Conservation (phyloP, 2,329 filamentous ascomycete genomes). For the Colletotrichum tabaci region DNA sequence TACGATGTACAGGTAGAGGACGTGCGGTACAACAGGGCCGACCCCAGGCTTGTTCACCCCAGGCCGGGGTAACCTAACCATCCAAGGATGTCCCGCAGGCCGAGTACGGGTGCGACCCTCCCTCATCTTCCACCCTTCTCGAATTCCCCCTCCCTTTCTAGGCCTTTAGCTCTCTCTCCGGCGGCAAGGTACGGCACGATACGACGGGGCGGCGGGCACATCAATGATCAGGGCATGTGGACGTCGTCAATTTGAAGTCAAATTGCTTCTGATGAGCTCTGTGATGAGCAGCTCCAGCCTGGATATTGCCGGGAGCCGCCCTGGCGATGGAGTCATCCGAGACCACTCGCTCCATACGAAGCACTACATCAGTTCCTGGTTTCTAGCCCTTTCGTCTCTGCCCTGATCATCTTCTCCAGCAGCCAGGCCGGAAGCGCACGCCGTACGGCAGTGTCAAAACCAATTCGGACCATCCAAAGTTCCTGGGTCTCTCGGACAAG, state of each 20-base stretch:
- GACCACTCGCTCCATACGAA: constrained; percentile 55
- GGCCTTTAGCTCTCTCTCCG: constrained; percentile 1
- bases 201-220: constrained; percentile 19
- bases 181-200: constrained; percentile 25
- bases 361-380: neutral
- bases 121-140: constrained; percentile 41
- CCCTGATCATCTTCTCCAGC: neutral
- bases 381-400: constrained; percentile 20
- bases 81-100: constrained; percentile 38
- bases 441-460: constrained; percentile 37
- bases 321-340: constrained; percentile 62
- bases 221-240: constrained; percentile 13
- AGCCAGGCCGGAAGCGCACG: constrained; percentile 45
- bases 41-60: constrained; percentile 28
- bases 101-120: constrained; percentile 41
- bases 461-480: constrained; percentile 29
- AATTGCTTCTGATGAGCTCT: constrained; percentile 35
- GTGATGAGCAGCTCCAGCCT: constrained; percentile 23
- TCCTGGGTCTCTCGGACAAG: constrained; percentile 22
- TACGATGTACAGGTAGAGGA: constrained; percentile 3
- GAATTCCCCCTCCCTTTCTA: constrained; percentile 31
- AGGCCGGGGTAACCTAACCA: constrained; percentile 32
- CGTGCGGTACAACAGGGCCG: constrained; percentile 37
- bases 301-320: constrained; percentile 5
- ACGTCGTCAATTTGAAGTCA: constrained; percentile 37